Percentiles rank a stretch among this genome's conserved stretches.
These are phyloP conservation scores for Debaryomyces sp. DNA, from an alignment of 1,139 yeast species.

Conservation along the genomic window DNA sequence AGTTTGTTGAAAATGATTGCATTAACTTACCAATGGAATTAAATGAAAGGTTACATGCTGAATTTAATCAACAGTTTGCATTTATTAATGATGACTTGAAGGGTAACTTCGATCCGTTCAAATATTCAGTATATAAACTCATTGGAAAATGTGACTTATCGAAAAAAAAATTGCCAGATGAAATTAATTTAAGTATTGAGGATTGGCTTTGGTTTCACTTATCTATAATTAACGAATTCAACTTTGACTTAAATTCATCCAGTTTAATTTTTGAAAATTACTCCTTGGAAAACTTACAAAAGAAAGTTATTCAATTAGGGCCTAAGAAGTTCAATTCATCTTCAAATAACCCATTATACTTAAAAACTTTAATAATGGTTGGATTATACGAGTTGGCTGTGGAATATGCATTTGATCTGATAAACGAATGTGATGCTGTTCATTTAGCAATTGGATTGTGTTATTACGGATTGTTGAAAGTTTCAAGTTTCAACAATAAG, in stretches of 20 bases:
- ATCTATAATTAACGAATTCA: conserved; percentile 64
- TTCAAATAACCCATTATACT: conserved; percentile 70
- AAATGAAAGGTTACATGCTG: conserved; percentile 71
- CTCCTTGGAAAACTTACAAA: conserved; percentile 73
- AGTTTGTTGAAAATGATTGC: conserved; percentile 64
- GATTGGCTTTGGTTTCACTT: conserved; percentile 98
- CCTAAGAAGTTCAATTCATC: conserved; percentile 67
- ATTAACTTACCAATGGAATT: conserved; percentile 62
- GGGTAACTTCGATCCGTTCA: conserved; percentile 78
- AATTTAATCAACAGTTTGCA: conserved; percentile 84
- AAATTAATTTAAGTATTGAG: conserved; percentile 78
- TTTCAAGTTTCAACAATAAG: conserved; percentile 34
- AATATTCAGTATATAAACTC: conserved; percentile 86
- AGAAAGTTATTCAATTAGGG: conserved; percentile 72
- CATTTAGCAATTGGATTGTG: conserved; percentile 85
- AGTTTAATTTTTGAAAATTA: conserved; percentile 72
- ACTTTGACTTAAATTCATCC: conserved; percentile 27
- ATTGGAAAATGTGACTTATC: conserved; percentile 88
- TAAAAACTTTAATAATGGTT: conserved; percentile 71
- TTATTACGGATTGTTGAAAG: conserved; percentile 71
- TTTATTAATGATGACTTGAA: conserved; percentile 53
- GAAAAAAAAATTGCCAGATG: conserved; percentile 71
- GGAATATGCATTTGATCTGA: conserved; percentile 60
- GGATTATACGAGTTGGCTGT: conserved; percentile 87
- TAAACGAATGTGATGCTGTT: conserved; percentile 83